Evolutionary conservation across 768 basidiomycete genomes (phyloP).

Genomic region (Podaxis rugospora): DNA sequence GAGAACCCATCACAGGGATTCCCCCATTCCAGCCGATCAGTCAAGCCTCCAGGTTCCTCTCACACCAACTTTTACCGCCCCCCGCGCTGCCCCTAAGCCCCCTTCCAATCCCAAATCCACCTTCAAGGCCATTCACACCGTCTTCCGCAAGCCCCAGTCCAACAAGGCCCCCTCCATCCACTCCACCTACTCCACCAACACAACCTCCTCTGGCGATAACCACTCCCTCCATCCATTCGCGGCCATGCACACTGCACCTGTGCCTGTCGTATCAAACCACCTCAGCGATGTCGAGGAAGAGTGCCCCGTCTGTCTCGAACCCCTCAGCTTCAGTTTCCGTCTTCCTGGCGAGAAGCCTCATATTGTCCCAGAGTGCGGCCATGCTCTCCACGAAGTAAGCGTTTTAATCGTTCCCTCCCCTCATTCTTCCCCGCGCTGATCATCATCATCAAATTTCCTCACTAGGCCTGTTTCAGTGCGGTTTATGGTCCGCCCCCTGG

Average conservation of each 20-base stretch:
- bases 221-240: conserved; percentile 49
- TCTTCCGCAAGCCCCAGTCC: conserved; percentile 45
- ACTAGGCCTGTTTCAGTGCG: conserved; percentile 92
- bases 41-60: conserved; percentile 30
- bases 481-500: conserved; percentile 88
- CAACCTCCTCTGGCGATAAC: conserved; percentile 34
- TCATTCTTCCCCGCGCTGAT: conserved; percentile 5
- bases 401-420: conserved; percentile 10
- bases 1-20: conserved; percentile 34
- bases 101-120: conserved; percentile 23
- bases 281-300: conserved; percentile 75
- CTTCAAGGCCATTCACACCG: conserved; percentile 45
- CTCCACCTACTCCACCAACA: conserved; percentile 47
- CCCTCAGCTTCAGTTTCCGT: conserved; percentile 87
- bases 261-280: conserved; percentile 69
- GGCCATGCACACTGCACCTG: conserved; percentile 56
- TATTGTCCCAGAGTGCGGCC: conserved; percentile 95
- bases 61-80: conserved; percentile 39
- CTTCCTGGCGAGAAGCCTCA: conserved; percentile 96
- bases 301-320: conserved; percentile 96
- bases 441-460: conserved; percentile 6
- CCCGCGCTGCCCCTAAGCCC: conserved; percentile 34
- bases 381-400: conserved; percentile 89
- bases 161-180: conserved; percentile 39
- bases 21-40: conserved; percentile 26